A percentile compares a stretch with the other conserved stretches of the same genome.
Conservation (phyloP, 345 rosid genomes). For the Arabidopsis arenosa region DNA sequence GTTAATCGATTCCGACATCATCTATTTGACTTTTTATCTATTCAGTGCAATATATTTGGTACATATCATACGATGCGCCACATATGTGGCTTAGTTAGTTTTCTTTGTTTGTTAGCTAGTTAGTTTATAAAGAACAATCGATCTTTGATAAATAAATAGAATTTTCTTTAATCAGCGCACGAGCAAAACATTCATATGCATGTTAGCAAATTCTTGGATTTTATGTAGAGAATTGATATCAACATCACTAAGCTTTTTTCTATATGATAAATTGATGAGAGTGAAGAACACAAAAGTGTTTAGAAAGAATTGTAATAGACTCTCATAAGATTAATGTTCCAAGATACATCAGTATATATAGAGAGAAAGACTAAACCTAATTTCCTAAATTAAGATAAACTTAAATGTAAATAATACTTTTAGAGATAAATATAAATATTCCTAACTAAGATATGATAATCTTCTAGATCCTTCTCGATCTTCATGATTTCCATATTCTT, state of each 20-base stretch:
- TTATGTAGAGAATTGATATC: background rate
- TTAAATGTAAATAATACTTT: too few species aligned
- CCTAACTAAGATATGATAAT: too few species aligned
- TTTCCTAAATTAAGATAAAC: too few species aligned
- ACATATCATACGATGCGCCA: constrained; percentile 7
- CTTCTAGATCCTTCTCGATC: too few species aligned
- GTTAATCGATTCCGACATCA: constrained; percentile 10
- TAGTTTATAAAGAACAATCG: background rate
- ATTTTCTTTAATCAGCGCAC: background rate
- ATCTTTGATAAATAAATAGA: background rate
- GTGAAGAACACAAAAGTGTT: too few species aligned
- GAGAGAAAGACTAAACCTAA: too few species aligned
- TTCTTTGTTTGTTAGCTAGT: background rate
- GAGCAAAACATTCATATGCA: background rate
- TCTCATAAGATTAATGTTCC: too few species aligned
- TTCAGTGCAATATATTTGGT: background rate
- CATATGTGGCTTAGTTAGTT: constrained; percentile 2
- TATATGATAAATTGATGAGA: too few species aligned
- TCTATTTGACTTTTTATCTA: constrained; percentile 15
- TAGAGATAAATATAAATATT: too few species aligned
- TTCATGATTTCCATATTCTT: too few species aligned
- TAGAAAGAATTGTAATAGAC: too few species aligned
- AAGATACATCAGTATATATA: too few species aligned
- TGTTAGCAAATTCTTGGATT: background rate
- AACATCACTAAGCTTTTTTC: background rate